A percentile compares a stretch with the other conserved stretches of the same genome.
Conservation (phyloP, 2,329 filamentous ascomycete species). For the Diaporthe sp. region DNA sequence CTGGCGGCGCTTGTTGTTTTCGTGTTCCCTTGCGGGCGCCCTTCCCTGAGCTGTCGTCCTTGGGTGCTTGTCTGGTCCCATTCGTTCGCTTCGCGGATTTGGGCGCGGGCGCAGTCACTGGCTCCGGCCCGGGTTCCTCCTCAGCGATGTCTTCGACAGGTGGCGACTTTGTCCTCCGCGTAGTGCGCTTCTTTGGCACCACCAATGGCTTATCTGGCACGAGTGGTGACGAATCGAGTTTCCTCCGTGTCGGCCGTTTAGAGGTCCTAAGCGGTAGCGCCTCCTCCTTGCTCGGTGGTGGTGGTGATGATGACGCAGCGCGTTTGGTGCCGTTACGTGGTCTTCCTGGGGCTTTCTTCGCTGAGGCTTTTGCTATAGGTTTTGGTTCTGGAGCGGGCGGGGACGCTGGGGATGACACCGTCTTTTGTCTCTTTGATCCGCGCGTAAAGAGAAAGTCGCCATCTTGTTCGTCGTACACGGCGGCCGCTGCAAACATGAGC, state of each 20-base stretch:
- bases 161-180: constrained; percentile 59
- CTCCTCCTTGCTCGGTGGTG: constrained; percentile 37
- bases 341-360: constrained; percentile 56
- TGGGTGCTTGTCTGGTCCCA: constrained; percentile 27
- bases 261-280: constrained; percentile 40
- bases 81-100: constrained; percentile 35
- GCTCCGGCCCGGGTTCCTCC: constrained; percentile 42
- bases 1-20: constrained; percentile 33
- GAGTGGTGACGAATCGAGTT: constrained; percentile 53
- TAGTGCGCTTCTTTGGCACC: constrained; percentile 54
- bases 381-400: constrained; percentile 52
- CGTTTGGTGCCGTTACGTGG: constrained; percentile 50
- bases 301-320: constrained; percentile 45
- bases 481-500: constrained; percentile 41
- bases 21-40: constrained; percentile 33
- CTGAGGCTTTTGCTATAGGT: constrained; percentile 54
- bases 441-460: constrained; percentile 83
- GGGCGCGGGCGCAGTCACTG: constrained; percentile 38
- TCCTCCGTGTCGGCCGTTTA: constrained; percentile 52
- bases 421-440: constrained; percentile 74
- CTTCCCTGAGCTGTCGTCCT: constrained; percentile 30
- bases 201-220: constrained; percentile 52
- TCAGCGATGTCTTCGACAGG: constrained; percentile 50
- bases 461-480: constrained; percentile 78
- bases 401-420: constrained; percentile 49